A percentile compares a stretch with the other conserved stretches of the same genome.
These are phyloP conservation scores for Chenopodium formosanum DNA, from an alignment of 148 eudicot species.

Conservation along the genomic window DNA sequence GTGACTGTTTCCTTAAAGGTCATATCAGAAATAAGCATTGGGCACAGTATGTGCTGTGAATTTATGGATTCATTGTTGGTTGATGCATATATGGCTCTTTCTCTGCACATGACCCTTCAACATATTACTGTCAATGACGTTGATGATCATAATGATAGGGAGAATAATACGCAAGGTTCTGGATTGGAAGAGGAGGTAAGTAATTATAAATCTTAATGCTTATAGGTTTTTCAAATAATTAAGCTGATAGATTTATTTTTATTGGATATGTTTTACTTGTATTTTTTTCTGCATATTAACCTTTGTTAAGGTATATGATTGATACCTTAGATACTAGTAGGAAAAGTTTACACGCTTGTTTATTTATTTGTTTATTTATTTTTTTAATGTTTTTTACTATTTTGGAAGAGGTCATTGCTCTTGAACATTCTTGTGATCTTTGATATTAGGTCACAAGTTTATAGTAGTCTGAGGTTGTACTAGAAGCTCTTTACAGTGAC, in stretches of 20 bases:
- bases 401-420: neutral
- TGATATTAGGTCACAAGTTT: neutral
- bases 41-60: slow-evolving; percentile 55
- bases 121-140: slow-evolving; percentile 31
- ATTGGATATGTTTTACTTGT: neutral
- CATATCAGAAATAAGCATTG: slow-evolving; percentile 76
- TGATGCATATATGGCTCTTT: slow-evolving; percentile 64
- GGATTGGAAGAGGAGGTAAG: slow-evolving; percentile 50
- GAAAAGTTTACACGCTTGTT: too few species aligned
- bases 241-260: neutral
- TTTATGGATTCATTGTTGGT: slow-evolving; percentile 54
- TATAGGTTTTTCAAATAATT: neutral
- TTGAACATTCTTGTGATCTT: neutral
- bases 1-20: slow-evolving; percentile 52
- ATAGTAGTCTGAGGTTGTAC: neutral
- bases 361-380: too few species aligned
- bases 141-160: slow-evolving; percentile 29
- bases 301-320: neutral
- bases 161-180: slow-evolving; percentile 27
- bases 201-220: slow-evolving; percentile 11
- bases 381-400: too few species aligned
- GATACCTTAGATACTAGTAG: neutral
- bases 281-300: neutral
- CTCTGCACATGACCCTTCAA: slow-evolving; percentile 61
- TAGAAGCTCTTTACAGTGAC: neutral